Evolutionary conservation across 306 rosid species (phyloP), one percentile per base, ranked within the genome.

Genomic region (Prunus armeniaca): DNA sequence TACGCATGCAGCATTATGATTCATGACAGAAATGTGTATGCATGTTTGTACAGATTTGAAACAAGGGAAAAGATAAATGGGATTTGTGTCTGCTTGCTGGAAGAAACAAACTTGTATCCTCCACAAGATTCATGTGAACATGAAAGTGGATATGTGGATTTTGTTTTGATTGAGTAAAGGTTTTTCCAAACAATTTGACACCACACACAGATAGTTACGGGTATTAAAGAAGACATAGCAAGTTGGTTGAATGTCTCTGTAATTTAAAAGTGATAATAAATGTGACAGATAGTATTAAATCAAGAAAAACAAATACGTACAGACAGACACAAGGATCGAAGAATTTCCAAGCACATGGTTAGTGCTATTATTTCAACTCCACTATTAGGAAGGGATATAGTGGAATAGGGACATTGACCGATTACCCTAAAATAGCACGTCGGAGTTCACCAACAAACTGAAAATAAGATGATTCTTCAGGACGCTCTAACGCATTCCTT

Each of bases 201-300:
- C 83, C 88, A 68, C 81, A 68, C 81, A 78, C 69, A 73, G 84
- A 80, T 83, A 78, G 88, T 18, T 47, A 74, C 84, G 77, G 88
- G 76, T 22, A 72, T 74, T 80, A 85, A 45, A 84, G 69, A 81
- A 76, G 88, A 76, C 75, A 78, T 28, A 30, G 74, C 56, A 45
- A 20, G 85, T 82, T 81, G 24, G 93, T 84, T 91, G 91, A 87
- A 78, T 65, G 90, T 93, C 97, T 67, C 81, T 74, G 60, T 83
- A 45, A 66, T 69, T 77, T 61, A 87, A 89, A 93, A 87, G 90
- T 67, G 84, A 75, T 54, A 74, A 75, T 85, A 76, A 88, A 83
- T 85, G 71, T 82, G 83, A 75, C 81, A 50, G 67, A 50, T 73
- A 76, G 55, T 74, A 65, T 81, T 54, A 76, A 57, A 14, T 72